Evolutionary conservation across 352 stramenopile species (phyloP).

Genomic region (Elongisporangium senticosum): DNA sequence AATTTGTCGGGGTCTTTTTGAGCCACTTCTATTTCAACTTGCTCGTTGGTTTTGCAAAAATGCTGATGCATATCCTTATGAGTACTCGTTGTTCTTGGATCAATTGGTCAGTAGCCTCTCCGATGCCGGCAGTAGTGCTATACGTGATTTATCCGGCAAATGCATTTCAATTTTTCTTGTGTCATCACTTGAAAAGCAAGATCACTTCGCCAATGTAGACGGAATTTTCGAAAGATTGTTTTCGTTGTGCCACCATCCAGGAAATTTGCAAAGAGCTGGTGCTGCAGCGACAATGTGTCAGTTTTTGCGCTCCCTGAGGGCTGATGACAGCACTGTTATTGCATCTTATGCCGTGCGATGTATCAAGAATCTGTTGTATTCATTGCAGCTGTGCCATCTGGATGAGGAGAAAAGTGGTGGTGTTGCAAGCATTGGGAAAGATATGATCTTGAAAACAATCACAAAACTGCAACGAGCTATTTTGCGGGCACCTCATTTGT

Average conservation of each 20-base stretch:
- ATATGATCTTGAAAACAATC: slow-evolving; percentile 63
- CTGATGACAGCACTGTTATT: slow-evolving; percentile 46
- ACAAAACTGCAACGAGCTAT: slow-evolving; percentile 55
- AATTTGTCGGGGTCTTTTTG: slow-evolving; percentile 63
- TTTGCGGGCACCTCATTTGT: slow-evolving; percentile 41
- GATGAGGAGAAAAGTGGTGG: slow-evolving; percentile 24
- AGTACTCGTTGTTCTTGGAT: slow-evolving; percentile 60
- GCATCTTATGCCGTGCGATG: slow-evolving; percentile 55
- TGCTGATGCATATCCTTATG: slow-evolving; percentile 53
- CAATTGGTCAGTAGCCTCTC: slow-evolving; percentile 50
- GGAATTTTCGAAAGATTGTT: slow-evolving; percentile 70
- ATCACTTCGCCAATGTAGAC: slow-evolving; percentile 21
- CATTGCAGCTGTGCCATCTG: slow-evolving; percentile 53
- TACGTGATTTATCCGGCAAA: slow-evolving; percentile 58
- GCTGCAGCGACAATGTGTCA: slow-evolving; percentile 59
- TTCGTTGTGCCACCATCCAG: slow-evolving; percentile 62
- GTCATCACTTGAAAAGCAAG: slow-evolving; percentile 30
- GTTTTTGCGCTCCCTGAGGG: slow-evolving; percentile 55
- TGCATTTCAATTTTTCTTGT: slow-evolving; percentile 53
- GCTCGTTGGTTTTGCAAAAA: slow-evolving; percentile 60
- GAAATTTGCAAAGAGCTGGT: slow-evolving; percentile 51
- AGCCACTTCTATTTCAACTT: slow-evolving; percentile 69
- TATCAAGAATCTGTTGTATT: slow-evolving; percentile 60
- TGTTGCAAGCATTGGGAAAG: slow-evolving; percentile 29
- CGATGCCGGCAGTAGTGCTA: slow-evolving; percentile 33